Base-by-base conservation (phyloP, 345 rosid species). In the Hypericum androsaemum region DNA sequence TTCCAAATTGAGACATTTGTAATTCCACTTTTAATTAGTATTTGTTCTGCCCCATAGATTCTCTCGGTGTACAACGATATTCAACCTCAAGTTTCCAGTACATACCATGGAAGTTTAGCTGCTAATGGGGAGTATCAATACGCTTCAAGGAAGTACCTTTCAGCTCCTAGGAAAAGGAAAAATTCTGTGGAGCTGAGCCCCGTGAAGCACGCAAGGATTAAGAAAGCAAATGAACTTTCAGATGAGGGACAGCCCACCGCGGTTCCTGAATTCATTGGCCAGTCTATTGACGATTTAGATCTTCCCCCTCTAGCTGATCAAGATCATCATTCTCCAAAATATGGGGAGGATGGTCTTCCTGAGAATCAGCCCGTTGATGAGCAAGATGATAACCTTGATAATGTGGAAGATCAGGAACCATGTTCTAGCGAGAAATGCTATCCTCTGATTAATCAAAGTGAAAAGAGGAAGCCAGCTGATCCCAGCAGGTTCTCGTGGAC, bases 401-500 rank as follows among this genome's bases (percentile, higher is more conserved):
- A 41, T 64, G 71, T 50, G 58, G 69, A 66, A 53, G 68, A 61
- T 44, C 53, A 54, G 44, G 80, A 63, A 54, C 66, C 52, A 39
- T 53, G 44, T 54, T 74, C 65, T 60, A 81, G 72, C 69, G 75
- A 70, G 46, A 83, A 70, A 50, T 65, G 58, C 45, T 39, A 64
- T 71, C 75, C 80, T 41, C 12, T 71, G 45, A 62, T 71, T 54
- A 70, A 66, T 54, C 74, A 48, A 63, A 43, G 43, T 55, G 70
- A 79, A 22, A 78, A 79, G 72, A 69, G 63, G 62, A 71, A 66
- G 67, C 58, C 72, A 65, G 64, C 64, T 53, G 83, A 80, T 38
- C 69, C 59, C 39, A 75, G 60, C 59, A 82, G 89, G 66, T 84
- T 77, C 70, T 65, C 50, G 15, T 90, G 98, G 98, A 84, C 94